Evolutionary conservation across 352 stramenopile species (phyloP).

Genomic region (Phytophthora crassamura): DNA sequence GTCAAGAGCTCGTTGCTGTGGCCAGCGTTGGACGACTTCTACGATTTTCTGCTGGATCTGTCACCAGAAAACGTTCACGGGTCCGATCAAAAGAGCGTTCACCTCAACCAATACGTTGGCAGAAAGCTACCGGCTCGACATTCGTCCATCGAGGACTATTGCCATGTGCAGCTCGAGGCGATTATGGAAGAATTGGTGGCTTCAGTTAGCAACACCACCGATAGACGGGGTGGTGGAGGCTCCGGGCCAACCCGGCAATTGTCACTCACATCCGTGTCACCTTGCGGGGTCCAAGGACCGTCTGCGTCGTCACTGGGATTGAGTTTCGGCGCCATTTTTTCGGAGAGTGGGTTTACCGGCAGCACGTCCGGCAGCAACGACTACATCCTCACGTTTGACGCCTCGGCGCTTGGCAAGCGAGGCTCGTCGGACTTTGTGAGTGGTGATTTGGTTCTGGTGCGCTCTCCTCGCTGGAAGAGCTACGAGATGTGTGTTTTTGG

Average conservation of each 20-base stretch:
- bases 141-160: conserved; percentile 62
- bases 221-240: conserved; percentile 46
- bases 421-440: conserved; percentile 53
- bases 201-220: conserved; percentile 52
- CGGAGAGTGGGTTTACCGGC: conserved; percentile 74
- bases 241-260: conserved; percentile 29
- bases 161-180: conserved; percentile 56
- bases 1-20: conserved; percentile 70
- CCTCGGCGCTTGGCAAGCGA: conserved; percentile 26
- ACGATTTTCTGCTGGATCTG: conserved; percentile 75
- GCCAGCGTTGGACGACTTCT: conserved; percentile 79
- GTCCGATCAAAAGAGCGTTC: conserved; percentile 31
- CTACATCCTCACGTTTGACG: conserved; percentile 70
- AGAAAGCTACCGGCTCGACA: conserved; percentile 56
- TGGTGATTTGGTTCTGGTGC: conserved; percentile 68
- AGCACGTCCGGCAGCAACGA: conserved; percentile 49
- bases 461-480: conserved; percentile 67
- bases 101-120: conserved; percentile 41
- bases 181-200: conserved; percentile 77
- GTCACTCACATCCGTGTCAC: conserved; percentile 67
- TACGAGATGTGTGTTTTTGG: conserved; percentile 66
- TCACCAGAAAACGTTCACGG: conserved; percentile 51
- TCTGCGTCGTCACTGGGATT: conserved; percentile 37
- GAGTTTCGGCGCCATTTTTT: conserved; percentile 67
- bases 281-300: conserved; percentile 39